Evolutionary conservation across 2,329 filamentous ascomycete genomes (phyloP), one percentile per base, ranked within the genome.

Genomic region (Ascochyta rabiei): DNA sequence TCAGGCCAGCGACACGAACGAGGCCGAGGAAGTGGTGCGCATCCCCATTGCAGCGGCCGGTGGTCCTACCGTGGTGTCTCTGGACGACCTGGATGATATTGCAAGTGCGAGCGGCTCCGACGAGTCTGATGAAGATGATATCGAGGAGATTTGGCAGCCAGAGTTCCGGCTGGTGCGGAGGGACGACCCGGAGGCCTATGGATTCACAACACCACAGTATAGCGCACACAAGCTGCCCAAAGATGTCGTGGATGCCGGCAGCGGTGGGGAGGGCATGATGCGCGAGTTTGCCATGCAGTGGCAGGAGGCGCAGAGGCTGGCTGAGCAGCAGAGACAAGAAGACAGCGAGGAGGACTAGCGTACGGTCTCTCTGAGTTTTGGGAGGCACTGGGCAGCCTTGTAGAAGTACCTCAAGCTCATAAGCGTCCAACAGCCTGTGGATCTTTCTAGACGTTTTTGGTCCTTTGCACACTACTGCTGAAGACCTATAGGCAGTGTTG

Each of bases 171-270:
- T 98, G 8, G 85, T 99, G 41, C 86, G 88, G 64, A 87, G 87
- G 71, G 89, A 93, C 60, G 93, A 98, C 62, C 91, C 93, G 0
- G 90, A 93, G 57, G 93, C 93, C 1, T 95, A 91, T 71, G 89
- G 89, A 64, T 96, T 97, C 71, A 87, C 85, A 61, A 89, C 90
- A 4, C 85, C 91, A 1, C 90, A 93, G 68, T 98, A 96, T 75
- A 96, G 92, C 58, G 93, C 95, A 3, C 93, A 98, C 72, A 99
- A 98, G 76, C 78, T 99, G 64, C 95, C 95, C 0, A 92, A 88
- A 73, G 95, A 99, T 65, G 91, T 98, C 2, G 93, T 97, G 2
- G 85, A 88, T 68, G 86, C 85, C 2, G 84, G 82, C 26, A 76
- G 73, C 28, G 79, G 81, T 16, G 80, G 78, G 0, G 86, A 90